Conservation (phyloP, 2,329 filamentous ascomycete species). For the Pestalotiopsis sp. region DNA sequence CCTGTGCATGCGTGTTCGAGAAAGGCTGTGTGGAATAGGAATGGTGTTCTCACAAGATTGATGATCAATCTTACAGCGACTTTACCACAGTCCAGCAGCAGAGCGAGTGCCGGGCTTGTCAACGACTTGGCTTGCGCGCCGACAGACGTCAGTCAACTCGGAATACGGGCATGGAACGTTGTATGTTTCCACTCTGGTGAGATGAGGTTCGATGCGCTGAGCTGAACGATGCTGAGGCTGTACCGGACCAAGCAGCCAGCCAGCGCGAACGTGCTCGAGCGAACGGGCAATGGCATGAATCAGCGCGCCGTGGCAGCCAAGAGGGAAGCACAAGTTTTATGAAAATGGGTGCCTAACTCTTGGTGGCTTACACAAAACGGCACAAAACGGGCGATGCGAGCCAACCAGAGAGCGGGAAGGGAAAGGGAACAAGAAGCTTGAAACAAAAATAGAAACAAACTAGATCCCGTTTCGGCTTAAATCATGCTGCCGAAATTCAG, state of each 20-base stretch:
- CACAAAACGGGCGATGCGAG: not conserved
- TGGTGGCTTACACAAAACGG: not conserved
- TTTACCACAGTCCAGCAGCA: not conserved
- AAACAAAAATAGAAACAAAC: conserved; percentile 10
- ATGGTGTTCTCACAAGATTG: not conserved
- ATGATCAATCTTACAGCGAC: no score
- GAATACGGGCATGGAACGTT: conserved; percentile 7
- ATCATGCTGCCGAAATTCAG: not conserved
- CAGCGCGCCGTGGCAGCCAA: not conserved
- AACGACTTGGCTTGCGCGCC: not conserved
- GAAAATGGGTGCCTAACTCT: not conserved
- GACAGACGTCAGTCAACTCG: not conserved
- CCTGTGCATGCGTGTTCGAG: not conserved
- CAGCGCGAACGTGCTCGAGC: not conserved
- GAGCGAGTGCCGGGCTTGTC: not conserved
- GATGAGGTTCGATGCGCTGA: not conserved
- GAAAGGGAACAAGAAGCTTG: conserved; percentile 7
- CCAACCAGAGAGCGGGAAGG: no score
- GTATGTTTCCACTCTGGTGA: not conserved
- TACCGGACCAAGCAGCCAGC: not conserved
- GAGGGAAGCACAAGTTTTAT: not conserved
- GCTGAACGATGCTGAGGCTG: not conserved
- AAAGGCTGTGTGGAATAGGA: not conserved
- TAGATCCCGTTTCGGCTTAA: not conserved
- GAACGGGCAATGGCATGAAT: not conserved